Percentiles rank a stretch among this genome's conserved stretches.
Evolutionary conservation across 305 asterid species (phyloP).

Genomic region (Solanum hybrid): DNA sequence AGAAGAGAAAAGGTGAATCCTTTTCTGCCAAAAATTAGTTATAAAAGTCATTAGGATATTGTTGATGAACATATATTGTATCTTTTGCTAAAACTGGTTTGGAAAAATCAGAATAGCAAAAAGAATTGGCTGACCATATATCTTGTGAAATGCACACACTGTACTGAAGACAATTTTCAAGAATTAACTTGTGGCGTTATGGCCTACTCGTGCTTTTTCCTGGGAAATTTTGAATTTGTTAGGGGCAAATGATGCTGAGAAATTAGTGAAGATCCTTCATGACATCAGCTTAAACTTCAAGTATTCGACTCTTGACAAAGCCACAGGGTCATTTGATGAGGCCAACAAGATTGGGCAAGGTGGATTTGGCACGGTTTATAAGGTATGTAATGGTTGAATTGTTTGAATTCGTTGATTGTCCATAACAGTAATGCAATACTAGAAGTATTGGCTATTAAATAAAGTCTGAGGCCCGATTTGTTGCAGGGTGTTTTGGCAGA

Average conservation of each 20-base stretch:
- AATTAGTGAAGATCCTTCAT: constrained; percentile 19
- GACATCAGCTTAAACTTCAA: constrained; percentile 28
- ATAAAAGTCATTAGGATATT: background rate
- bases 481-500: constrained; percentile 36
- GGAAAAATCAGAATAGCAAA: too few species aligned
- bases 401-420: too few species aligned
- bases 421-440: too few species aligned
- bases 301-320: constrained; percentile 30
- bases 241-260: constrained; percentile 18
- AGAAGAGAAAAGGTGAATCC: constrained; percentile 17
- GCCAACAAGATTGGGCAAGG: constrained; percentile 37
- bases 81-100: too few species aligned
- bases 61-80: background rate
- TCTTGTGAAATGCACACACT: too few species aligned
- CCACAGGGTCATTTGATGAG: constrained; percentile 29
- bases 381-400: constrained; percentile 6
- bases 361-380: constrained; percentile 34
- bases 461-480: background rate
- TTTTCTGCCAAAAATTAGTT: background rate
- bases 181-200: too few species aligned
- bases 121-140: too few species aligned
- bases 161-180: too few species aligned
- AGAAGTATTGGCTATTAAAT: background rate
- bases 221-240: background rate
- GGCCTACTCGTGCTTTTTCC: too few species aligned